These are phyloP conservation scores for Fusarium coicis DNA, from an alignment of 2,329 filamentous ascomycete genomes.

Conservation along the genomic window DNA sequence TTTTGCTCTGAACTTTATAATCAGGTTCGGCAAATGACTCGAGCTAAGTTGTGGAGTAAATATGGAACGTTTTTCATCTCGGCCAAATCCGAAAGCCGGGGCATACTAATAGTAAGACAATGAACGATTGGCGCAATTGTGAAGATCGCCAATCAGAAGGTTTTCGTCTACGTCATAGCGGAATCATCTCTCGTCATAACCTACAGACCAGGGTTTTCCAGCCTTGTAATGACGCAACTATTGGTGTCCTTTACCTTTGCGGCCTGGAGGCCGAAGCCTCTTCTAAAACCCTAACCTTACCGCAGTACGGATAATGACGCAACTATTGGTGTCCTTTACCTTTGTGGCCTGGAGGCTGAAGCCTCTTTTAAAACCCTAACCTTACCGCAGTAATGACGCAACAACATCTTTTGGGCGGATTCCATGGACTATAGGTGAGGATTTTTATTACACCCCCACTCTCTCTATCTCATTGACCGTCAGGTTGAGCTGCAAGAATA, in stretches of 20 bases:
- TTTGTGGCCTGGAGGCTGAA: too few relatives aligned
- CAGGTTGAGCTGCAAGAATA: background rate
- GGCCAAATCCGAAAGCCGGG: fast-evolving
- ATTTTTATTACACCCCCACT: background rate
- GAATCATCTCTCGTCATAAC: too few relatives aligned
- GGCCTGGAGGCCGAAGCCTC: too few relatives aligned
- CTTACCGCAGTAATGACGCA: too few relatives aligned
- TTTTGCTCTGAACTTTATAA: fast-evolving
- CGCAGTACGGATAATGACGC: too few relatives aligned
- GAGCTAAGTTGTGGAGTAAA: background rate
- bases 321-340: too few relatives aligned
- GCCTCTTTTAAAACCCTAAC: too few relatives aligned
- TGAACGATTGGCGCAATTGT: background rate
- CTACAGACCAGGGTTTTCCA: too few relatives aligned
- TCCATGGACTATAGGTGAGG: background rate
- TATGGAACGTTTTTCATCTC: fast-evolving
- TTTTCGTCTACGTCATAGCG: too few relatives aligned
- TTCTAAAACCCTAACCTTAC: too few relatives aligned
- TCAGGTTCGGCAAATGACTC: background rate
- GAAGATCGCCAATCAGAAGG: background rate
- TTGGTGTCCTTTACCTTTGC: too few relatives aligned
- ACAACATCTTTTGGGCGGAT: background rate
- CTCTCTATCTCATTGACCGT: fast-evolving
- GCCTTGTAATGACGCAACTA: too few relatives aligned
- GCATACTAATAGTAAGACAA: fast-evolving